phyloP scores from a whole-genome alignment of 225 moss, liverwort and hornwort species.

The Bryum argenteum region DNA sequence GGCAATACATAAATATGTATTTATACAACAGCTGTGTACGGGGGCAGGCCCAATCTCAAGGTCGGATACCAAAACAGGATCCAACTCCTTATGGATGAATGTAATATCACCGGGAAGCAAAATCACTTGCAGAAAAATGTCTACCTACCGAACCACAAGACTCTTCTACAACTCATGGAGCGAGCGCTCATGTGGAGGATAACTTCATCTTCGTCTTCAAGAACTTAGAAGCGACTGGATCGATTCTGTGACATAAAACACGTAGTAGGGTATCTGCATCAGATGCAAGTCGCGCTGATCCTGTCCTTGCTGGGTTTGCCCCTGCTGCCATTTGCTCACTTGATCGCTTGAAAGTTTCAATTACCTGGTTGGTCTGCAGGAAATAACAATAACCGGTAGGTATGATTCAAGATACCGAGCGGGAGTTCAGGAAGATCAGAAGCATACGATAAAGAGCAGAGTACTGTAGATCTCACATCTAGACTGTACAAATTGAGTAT shows the following conservation, averaged over 20 bases:
- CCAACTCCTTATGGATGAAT: conserved; percentile 51
- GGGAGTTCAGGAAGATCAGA: neutral
- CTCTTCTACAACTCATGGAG: conserved; percentile 33
- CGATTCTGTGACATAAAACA: conserved; percentile 89
- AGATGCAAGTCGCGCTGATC: conserved; percentile 70
- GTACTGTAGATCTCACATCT: conserved; percentile 56
- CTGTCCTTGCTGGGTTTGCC: conserved; percentile 60
- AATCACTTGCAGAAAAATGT: conserved; percentile 26
- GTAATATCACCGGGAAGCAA: conserved; percentile 35
- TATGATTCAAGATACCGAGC: neutral
- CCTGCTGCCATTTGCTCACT: conserved; percentile 93
- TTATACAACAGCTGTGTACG: conserved; percentile 41
- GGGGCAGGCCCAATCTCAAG: conserved; percentile 39
- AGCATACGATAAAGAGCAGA: conserved; percentile 3
- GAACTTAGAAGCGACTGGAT: conserved; percentile 87
- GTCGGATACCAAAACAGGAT: conserved; percentile 42
- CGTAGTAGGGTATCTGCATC: conserved; percentile 90
- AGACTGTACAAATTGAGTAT: conserved; percentile 85
- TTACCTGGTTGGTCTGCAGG: conserved; percentile 72
- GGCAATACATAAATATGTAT: conserved; percentile 21
- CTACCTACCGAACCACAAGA: conserved; percentile 25
- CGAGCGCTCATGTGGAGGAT: conserved; percentile 66
- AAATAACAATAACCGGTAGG: conserved; percentile 7
- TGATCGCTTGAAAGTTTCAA: conserved; percentile 86
- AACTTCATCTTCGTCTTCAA: conserved; percentile 95